Evolutionary conservation across 495 filamentous ascomycete species (phyloP), one percentile per base, ranked within the genome.

Genomic region (Trichoderma gamsii): DNA sequence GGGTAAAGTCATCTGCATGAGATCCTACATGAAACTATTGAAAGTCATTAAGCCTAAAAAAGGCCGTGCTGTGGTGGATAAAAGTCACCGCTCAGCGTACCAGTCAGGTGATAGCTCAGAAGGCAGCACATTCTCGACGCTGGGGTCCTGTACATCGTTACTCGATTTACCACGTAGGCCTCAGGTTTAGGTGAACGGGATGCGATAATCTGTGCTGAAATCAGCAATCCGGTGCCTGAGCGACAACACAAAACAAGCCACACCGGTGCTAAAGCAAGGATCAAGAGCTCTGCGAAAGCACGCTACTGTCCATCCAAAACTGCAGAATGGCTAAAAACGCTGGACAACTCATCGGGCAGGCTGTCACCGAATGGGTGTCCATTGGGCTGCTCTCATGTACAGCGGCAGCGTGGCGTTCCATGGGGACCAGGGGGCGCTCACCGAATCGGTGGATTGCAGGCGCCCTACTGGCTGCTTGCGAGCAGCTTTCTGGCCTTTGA

Each of bases 371-470:
- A 29, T 32, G 56, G 56, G 9, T 32, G 56, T 25, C 56, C 56
- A 61, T 61, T 61, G 56, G 56, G 56, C 56, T 27, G 56, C 56
- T 29, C 8, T 16, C 23, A 18, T 13, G 56, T 25, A 61, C 56
- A 32, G 6, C 49, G 27, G 21, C 44, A 56, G 51, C 25, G 56
- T 61, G 56, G 56, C 56, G 56, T 61, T 61, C 25, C 23, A 32
- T 29, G 32, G 1, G 5, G 25, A 32, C 56, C 56, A 61, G 56
- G 56, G 56, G 32, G 12, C 13, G n/a, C 56, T 61, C 56, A 61
- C 56, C 56, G 56, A 61, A 8, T 61, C 56, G 56, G 56, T 61
- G 56, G 49, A 61, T 61, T 27, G 56, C 56, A 18, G 56, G 32
- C 12, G 23, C 56, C 23, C n/a, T 61, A 32, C 56, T 61, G 56